These are phyloP conservation scores for Penicillium griseofulvum DNA, from an alignment of 2,329 filamentous ascomycete species.

Conservation along the genomic window DNA sequence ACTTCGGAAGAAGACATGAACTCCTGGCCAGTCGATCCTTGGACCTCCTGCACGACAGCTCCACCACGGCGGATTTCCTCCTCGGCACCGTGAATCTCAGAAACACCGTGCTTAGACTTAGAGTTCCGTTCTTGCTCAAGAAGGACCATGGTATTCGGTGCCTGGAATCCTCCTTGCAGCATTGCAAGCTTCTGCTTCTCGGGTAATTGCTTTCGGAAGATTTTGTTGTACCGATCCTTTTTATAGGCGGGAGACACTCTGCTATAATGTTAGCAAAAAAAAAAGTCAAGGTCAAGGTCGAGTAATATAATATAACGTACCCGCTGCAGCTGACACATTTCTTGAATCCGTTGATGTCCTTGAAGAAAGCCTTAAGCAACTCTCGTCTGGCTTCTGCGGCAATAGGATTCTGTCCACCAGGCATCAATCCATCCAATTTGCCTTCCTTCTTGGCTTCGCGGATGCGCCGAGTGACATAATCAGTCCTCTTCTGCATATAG, in stretches of 20 bases:
- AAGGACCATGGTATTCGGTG: conserved; percentile 67
- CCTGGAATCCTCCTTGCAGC: conserved; percentile 65
- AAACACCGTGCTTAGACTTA: conserved; percentile 35
- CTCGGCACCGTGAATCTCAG: conserved; percentile 56
- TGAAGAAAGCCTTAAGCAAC: conserved; percentile 78
- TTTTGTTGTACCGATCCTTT: conserved; percentile 88
- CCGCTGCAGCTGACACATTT: conserved; percentile 66
- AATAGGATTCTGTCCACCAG: conserved; percentile 74
- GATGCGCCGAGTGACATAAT: conserved; percentile 72
- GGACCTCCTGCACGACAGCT: conserved; percentile 33
- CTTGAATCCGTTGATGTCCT: conserved; percentile 65
- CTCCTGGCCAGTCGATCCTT: conserved; percentile 55
- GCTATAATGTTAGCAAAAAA: conserved; percentile 19
- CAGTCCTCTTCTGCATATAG: conserved; percentile 56
- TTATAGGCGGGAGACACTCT: conserved; percentile 79
- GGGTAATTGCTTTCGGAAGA: conserved; percentile 79
- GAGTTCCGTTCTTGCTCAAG: conserved; percentile 49
- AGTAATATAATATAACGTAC: conserved; percentile 32
- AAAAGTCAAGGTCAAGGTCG: conserved; percentile 4
- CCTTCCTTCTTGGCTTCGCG: conserved; percentile 55
- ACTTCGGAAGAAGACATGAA: conserved; percentile 85
- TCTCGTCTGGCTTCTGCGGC: conserved; percentile 72
- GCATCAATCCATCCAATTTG: conserved; percentile 42
- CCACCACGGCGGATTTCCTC: conserved; percentile 57
- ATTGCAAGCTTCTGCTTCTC: conserved; percentile 75